These are phyloP conservation scores for Mortierella sp. DNA, from an alignment of 371 early-diverging fungal genomes.

Conservation along the genomic window DNA sequence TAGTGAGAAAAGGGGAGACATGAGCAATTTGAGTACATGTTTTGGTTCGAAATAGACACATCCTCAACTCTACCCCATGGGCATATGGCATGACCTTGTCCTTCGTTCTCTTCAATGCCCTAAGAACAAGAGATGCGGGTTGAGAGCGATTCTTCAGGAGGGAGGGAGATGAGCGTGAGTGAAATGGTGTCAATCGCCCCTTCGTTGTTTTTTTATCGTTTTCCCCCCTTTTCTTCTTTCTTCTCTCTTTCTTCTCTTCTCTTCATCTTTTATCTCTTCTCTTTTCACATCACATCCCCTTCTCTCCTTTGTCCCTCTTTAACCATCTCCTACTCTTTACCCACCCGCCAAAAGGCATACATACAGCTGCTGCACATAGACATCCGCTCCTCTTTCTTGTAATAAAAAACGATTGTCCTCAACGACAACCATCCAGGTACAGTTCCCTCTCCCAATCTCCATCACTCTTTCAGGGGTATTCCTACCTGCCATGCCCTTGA, in stretches of 20 bases:
- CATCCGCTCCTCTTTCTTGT: background rate
- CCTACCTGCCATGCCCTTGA: too few species aligned
- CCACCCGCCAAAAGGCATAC: background rate
- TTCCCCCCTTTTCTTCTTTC: background rate
- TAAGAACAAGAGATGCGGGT: background rate
- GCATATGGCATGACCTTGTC: background rate
- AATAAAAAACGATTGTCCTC: background rate
- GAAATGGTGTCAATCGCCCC: background rate
- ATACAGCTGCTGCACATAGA: background rate
- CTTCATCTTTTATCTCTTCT: background rate
- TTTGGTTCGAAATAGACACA: background rate
- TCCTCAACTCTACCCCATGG: background rate
- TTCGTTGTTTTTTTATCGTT: background rate
- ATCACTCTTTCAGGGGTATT: background rate
- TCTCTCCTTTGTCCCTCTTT: too few species aligned
- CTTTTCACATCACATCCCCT: background rate
- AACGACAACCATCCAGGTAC: too few species aligned
- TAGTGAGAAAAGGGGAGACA: background rate
- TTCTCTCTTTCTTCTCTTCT: background rate
- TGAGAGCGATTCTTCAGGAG: background rate
- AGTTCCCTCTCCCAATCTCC: background rate
- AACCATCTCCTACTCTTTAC: background rate
- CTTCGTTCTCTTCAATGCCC: background rate
- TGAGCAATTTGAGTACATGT: constrained; percentile 9
- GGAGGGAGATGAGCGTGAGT: too few species aligned